Percentiles rank a stretch among this genome's conserved stretches.
Evolutionary conservation across 225 moss, liverwort and hornwort genomes (phyloP).

Genomic region (Polytrichum formosum): DNA sequence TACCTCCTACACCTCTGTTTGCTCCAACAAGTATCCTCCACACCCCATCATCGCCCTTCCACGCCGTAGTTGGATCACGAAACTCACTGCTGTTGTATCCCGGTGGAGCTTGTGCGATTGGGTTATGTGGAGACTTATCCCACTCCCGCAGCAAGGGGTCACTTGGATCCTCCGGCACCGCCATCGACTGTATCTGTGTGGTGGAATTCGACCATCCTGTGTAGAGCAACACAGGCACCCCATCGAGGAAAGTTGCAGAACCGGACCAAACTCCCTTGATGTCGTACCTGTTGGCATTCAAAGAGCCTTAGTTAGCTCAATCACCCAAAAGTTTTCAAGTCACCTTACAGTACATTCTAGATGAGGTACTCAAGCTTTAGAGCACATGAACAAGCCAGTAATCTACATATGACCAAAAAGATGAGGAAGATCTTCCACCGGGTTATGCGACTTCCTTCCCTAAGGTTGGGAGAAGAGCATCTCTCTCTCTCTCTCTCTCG

Average conservation of each 20-base stretch:
- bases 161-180: conserved; percentile 52
- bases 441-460: no score
- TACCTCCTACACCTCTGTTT: conserved; percentile 30
- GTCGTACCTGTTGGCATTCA: conserved; percentile 19
- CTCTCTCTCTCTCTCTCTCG: no score
- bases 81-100: conserved; percentile 51
- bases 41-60: conserved; percentile 54
- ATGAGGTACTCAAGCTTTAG: no score
- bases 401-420: no score
- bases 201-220: conserved; percentile 59
- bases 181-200: conserved; percentile 57
- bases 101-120: conserved; percentile 25
- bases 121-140: conserved; percentile 49
- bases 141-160: conserved; percentile 71
- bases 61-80: conserved; percentile 81
- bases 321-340: conserved; percentile 4
- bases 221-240: conserved; percentile 67
- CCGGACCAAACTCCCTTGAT: conserved; percentile 81
- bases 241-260: conserved; percentile 50
- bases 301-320: conserved; percentile 15
- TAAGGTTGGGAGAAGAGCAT: no score
- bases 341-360: no score
- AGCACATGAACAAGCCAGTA: no score
- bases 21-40: conserved; percentile 68
- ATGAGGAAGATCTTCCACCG: no score